Evolutionary conservation across 1,284 basidiomycete species (phyloP).

Genomic region (Mycena sp.): DNA sequence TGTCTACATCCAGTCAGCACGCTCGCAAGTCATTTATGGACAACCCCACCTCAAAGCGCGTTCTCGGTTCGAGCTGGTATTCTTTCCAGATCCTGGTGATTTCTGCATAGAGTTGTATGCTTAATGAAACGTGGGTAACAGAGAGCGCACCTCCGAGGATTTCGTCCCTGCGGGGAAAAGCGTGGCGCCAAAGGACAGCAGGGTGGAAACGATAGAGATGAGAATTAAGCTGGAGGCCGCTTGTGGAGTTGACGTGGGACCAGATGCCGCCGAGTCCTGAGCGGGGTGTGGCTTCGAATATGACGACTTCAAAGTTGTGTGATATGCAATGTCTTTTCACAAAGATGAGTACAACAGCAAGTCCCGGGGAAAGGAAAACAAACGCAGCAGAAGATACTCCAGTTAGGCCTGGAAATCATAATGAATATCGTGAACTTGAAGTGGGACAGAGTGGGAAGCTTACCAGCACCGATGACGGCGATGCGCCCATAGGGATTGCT

Average conservation of each 20-base stretch:
- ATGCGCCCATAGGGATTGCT: constrained; percentile 50
- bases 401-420: constrained; percentile 43
- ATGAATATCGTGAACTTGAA: background rate
- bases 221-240: constrained; percentile 69
- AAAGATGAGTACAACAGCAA: background rate
- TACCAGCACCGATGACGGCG: constrained; percentile 61
- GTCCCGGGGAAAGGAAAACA: constrained; percentile 23
- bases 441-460: background rate
- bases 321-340: constrained; percentile 51
- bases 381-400: constrained; percentile 60
- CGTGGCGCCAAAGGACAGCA: constrained; percentile 53
- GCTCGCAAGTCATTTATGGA: background rate
- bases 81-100: constrained; percentile 62
- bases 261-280: constrained; percentile 63
- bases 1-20: constrained; percentile 35
- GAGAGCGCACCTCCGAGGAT: constrained; percentile 56
- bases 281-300: constrained; percentile 52
- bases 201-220: constrained; percentile 66
- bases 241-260: constrained; percentile 68
- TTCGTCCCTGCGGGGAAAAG: constrained; percentile 65
- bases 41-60: constrained; percentile 53
- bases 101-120: constrained; percentile 42
- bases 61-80: constrained; percentile 61
- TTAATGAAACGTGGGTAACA: background rate
- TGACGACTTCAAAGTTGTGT: constrained; percentile 64